A percentile compares a stretch with the other conserved stretches of the same genome.
Conservation (phyloP, 2,329 filamentous ascomycete species). For the Diplocarpon rosae region DNA sequence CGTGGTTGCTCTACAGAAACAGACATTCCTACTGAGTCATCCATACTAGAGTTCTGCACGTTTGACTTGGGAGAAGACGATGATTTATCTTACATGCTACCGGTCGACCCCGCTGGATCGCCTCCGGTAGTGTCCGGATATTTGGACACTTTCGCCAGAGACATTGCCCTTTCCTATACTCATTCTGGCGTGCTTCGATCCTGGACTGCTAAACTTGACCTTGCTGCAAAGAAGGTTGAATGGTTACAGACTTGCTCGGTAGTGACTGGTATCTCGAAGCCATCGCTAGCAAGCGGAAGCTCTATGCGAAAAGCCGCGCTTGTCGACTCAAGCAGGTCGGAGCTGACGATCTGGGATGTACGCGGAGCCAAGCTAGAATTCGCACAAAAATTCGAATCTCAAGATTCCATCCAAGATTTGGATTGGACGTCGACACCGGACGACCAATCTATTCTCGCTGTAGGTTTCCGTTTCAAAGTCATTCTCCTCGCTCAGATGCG, state of each 20-base stretch:
- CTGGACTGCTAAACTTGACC: conserved; percentile 71
- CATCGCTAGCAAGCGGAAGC: conserved; percentile 72
- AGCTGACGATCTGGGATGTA: conserved; percentile 85
- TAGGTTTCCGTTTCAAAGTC: conserved; percentile 84
- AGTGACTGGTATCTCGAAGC: conserved; percentile 63
- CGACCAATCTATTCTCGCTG: conserved; percentile 76
- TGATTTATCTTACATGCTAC: conserved; percentile 57
- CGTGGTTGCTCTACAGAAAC: conserved; percentile 22
- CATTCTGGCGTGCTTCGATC: conserved; percentile 64
- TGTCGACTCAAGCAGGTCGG: conserved; percentile 61
- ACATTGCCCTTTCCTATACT: conserved; percentile 80
- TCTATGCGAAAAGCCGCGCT: conserved; percentile 79
- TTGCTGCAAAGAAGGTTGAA: conserved; percentile 48
- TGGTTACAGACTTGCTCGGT: conserved; percentile 77
- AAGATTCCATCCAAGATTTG: conserved; percentile 71
- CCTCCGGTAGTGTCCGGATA: conserved; percentile 62
- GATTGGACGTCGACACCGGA: conserved; percentile 93
- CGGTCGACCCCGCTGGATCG: conserved; percentile 77
- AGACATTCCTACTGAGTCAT: conserved; percentile 29
- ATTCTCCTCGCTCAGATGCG: conserved; percentile 76
- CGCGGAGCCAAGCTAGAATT: conserved; percentile 73
- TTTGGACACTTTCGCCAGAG: conserved; percentile 74
- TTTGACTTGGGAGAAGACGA: conserved; percentile 55
- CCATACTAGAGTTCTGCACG: conserved; percentile 55
- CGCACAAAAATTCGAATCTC: conserved; percentile 59